Base-by-base conservation (phyloP, 441 rosid species). In the Raphanus hybrid region DNA sequence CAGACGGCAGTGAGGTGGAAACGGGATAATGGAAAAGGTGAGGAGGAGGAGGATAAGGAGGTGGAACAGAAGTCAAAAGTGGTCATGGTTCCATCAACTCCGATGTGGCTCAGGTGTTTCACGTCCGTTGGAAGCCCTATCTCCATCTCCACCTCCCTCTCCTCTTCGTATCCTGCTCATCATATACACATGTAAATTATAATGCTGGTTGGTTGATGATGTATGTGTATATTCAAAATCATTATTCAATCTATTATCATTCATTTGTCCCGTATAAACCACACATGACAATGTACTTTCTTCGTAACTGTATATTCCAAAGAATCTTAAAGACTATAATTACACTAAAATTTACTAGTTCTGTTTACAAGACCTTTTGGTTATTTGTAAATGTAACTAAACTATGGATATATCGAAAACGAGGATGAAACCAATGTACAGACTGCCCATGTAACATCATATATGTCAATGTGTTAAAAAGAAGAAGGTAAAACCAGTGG, bases 101-200 rank as follows among this genome's bases (percentile, higher is more conserved):
- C 97, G 43, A 89, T 88, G 81, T 91, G 94, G 55, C 88, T 86
- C 54, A 91, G 82, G 75, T 91, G 94, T 78, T 89, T 89, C 76
- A 89, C 97, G 77, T 91, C 92, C 27, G 92, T 91, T 5, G 97
- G 97, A 26, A 60, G 59, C 15, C 97, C 94, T 29, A 91, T 91
- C 71, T 89, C 83, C 82, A 91, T 76, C 67, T 87, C 91, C 8
- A 9, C 69, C 72, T 86, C 85, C 71, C 69, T 74, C 32, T 78
- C 75, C 26, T 82, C 87, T 60, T 77, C 79, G 61, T 80, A 84
- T 72, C 81, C 87, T 84, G 74, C 0, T 57, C 70, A 41, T 41
- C 70, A 41, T 41, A 41, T 65, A 54, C 23, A 27, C 4, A 60
- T 0, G 2, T 10, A 7, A 2, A 60, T 52, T 14, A 41, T 41